These are phyloP conservation scores for Teratosphaeria destructans DNA, from an alignment of 2,329 filamentous ascomycete genomes.

Conservation along the genomic window DNA sequence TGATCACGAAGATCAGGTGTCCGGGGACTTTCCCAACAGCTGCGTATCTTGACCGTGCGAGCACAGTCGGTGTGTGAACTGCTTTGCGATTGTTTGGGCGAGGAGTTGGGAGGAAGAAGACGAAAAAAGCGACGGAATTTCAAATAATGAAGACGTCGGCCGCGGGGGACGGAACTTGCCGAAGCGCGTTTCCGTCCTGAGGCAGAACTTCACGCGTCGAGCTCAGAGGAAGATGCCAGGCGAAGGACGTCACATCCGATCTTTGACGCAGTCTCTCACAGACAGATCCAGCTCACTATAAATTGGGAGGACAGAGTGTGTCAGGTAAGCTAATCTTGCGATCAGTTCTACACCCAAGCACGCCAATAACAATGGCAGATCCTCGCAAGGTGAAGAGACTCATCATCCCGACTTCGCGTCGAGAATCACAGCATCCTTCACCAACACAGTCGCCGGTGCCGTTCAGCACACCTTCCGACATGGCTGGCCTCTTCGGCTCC, in stretches of 20 bases:
- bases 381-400: background rate
- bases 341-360: background rate
- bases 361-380: background rate
- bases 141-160: background rate
- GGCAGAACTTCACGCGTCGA: background rate
- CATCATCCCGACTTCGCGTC: background rate
- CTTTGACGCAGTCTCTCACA: background rate
- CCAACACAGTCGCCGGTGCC: constrained; percentile 43
- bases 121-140: constrained; percentile 12
- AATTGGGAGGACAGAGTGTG: background rate
- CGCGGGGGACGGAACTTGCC: constrained; percentile 10
- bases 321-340: background rate
- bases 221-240: background rate
- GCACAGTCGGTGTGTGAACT: constrained; percentile 79
- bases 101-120: constrained; percentile 57
- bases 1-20: constrained; percentile 53
- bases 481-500: constrained; percentile 52
- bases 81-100: constrained; percentile 99
- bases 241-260: background rate
- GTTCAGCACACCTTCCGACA: constrained; percentile 45
- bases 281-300: background rate
- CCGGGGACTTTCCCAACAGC: constrained; percentile 99
- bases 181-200: background rate
- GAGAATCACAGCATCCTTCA: constrained; percentile 43
- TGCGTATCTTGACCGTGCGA: constrained; percentile 31